phyloP scores from a whole-genome alignment of 2,329 filamentous ascomycete genomes.

The Xylaria sp. region DNA sequence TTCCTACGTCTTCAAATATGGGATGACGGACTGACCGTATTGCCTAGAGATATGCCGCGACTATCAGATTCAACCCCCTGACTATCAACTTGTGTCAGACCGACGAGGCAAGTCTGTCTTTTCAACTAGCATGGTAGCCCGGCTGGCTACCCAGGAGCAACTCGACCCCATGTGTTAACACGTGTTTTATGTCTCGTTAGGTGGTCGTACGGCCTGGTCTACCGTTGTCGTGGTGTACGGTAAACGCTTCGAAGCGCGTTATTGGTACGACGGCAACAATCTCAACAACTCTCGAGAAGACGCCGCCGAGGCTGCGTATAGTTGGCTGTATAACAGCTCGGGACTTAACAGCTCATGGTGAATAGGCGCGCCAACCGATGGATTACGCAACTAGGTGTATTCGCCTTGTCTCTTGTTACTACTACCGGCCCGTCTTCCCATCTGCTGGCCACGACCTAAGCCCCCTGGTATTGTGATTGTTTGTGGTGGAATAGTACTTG shows the following conservation, averaged over 20 bases:
- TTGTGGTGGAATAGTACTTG: not conserved
- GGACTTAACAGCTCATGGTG: constrained; percentile 40
- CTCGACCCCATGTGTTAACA: constrained; percentile 18
- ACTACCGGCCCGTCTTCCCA: not conserved
- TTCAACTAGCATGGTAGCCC: not conserved
- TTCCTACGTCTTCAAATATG: not conserved
- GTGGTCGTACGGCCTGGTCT: constrained; percentile 90
- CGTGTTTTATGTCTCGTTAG: constrained; percentile 49
- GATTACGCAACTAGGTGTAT: constrained; percentile 11
- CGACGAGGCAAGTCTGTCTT: constrained; percentile 62
- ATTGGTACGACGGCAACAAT: constrained; percentile 90
- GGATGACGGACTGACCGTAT: constrained; percentile 19
- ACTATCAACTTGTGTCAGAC: constrained; percentile 76
- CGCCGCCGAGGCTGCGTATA: constrained; percentile 81
- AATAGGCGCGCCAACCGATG: constrained; percentile 7
- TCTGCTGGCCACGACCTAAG: not conserved
- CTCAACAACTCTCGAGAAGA: constrained; percentile 89
- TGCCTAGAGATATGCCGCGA: constrained; percentile 62
- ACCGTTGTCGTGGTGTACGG: constrained; percentile 76
- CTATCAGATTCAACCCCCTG: constrained; percentile 58
- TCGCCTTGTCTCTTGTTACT: not conserved
- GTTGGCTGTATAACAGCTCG: constrained; percentile 54
- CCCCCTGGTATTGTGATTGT: not conserved
- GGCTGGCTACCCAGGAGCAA: not conserved
- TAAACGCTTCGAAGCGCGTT: constrained; percentile 71